Conservation (phyloP, 805 yeast species). For the Yarrowia bubula region DNA sequence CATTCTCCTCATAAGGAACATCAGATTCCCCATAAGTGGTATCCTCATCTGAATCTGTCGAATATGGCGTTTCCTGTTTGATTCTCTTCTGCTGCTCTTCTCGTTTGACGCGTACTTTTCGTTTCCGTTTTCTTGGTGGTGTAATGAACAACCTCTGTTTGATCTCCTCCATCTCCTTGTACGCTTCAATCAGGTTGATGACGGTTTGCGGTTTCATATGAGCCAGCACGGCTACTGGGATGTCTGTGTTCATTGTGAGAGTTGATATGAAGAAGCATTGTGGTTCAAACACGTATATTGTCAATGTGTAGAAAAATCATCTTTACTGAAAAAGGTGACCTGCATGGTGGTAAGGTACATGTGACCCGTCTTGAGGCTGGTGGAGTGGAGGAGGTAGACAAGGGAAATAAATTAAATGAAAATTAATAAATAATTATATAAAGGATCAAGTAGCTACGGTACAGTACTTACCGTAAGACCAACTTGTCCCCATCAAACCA, state of each 20-base stretch:
- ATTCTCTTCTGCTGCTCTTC: no score
- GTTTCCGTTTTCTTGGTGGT: background rate
- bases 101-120: background rate
- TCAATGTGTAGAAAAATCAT: background rate
- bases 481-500: no score
- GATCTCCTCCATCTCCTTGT: background rate
- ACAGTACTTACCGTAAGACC: no score
- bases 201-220: conserved; percentile 1
- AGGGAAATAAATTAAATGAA: no score
- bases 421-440: no score
- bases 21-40: background rate
- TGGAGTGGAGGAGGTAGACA: no score
- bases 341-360: no score
- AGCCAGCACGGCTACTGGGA: background rate
- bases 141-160: background rate
- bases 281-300: no score
- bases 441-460: no score
- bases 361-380: no score
- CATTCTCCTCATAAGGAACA: background rate
- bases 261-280: background rate
- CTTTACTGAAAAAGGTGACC: background rate
- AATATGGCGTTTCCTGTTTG: background rate
- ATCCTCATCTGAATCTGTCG: background rate
- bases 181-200: background rate
- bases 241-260: background rate